These are phyloP conservation scores for Pseudopithomyces maydicus DNA, from an alignment of 2,329 filamentous ascomycete species.

Conservation along the genomic window DNA sequence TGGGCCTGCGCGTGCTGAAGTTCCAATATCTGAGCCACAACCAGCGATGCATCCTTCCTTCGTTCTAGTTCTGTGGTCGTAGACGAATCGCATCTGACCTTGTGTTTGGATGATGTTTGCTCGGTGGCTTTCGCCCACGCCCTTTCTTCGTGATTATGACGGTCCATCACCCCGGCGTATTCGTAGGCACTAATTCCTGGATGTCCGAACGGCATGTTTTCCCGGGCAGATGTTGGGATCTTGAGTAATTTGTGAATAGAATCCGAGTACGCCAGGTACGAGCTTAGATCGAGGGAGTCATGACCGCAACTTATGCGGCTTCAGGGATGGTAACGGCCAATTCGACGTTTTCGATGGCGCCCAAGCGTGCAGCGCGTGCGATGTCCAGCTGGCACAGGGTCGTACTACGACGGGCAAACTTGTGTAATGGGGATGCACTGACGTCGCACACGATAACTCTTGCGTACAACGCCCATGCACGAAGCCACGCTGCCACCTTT, in stretches of 20 bases:
- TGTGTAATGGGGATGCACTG: conserved; percentile 12
- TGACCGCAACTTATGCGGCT: conserved; percentile 2
- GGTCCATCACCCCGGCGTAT: conserved; percentile 27
- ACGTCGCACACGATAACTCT: conserved; percentile 10
- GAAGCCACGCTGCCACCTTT: conserved; percentile 2
- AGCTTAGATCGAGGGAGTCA: background rate
- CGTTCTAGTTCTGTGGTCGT: background rate
- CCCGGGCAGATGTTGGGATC: background rate
- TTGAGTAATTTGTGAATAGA: background rate
- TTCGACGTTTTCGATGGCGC: conserved; percentile 1
- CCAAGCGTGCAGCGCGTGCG: conserved; percentile 8
- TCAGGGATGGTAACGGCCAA: conserved; percentile 1
- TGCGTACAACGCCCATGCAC: conserved; percentile 6
- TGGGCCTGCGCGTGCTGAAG: conserved; percentile 12
- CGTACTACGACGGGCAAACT: conserved; percentile 5
- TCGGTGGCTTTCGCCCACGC: conserved; percentile 20
- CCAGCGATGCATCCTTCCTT: background rate
- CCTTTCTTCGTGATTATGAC: conserved; percentile 12
- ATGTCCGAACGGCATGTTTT: conserved; percentile 35
- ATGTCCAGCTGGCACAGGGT: conserved; percentile 2
- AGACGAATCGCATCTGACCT: background rate
- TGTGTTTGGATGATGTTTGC: background rate
- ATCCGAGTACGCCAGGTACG: background rate
- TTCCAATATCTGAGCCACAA: conserved; percentile 15
- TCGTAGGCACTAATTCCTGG: conserved; percentile 40